Evolutionary conservation across 2,329 filamentous ascomycete genomes (phyloP), one percentile per base, ranked within the genome.

Genomic region (Pezicula radicicola): DNA sequence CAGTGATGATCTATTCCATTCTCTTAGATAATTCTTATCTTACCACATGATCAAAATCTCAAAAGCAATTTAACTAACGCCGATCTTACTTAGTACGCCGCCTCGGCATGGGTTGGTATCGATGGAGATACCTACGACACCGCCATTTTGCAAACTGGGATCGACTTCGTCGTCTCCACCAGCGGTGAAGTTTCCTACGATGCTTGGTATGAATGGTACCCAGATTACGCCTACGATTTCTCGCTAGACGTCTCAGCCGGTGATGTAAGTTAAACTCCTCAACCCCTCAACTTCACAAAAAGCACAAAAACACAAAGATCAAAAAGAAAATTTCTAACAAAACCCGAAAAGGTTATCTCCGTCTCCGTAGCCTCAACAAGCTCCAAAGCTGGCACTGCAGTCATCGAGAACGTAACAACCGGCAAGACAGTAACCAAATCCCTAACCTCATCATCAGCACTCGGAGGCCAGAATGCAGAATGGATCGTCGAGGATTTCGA

Each of bases 171-270:
- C 47, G 43, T 53, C 10, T 16, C n/a, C 4, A 42, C 35, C 9
- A 25, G 40, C 9, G 65, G 77, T 39, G 54, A 70, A 18, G 65
- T 68, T 19, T 68, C 62, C 8, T 82, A 74, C 58, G 72, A 77
- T 48, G 76, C 78, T 10, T 83, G 80, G 78, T 82, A 79, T 57
- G 79, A 83, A 63, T 83, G 79, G 79, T 80, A 75, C 57, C 79
- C 79, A 1, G 74, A 80, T 21, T 53, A 53, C 39, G 51, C 51
- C 18, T 48, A 51, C 30, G 49, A 54, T 15, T 54, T 54, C 40
- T 67, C 67, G 51, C 66, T 81, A 50, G 44, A 59, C 3, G 66
- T 80, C 50, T 61, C 63, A 15, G 70, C 70, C 1, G 76, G 76
- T 7, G 70, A 79, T 50, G 41, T 45, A 45, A 48, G 46, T 10